Evolutionary conservation across 352 stramenopile genomes (phyloP).

Genomic region (Blastocystis sp.): DNA sequence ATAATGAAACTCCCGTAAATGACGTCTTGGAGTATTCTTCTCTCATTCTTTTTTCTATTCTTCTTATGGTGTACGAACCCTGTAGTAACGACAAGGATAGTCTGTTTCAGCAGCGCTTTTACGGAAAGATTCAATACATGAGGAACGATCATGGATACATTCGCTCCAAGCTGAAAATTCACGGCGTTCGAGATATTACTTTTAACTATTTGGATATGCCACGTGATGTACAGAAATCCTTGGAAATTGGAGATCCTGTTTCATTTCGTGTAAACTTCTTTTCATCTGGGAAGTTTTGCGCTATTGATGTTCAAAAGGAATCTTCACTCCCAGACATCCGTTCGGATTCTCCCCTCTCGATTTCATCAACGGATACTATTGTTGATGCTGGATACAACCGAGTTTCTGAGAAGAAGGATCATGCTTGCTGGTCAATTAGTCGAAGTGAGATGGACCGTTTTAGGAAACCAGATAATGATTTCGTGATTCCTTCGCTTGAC

Average conservation of each 20-base stretch:
- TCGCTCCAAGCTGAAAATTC: slow-evolving; percentile 15
- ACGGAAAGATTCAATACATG: slow-evolving; percentile 41
- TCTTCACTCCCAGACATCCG: background rate
- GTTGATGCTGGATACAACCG: background rate
- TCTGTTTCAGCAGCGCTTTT: background rate
- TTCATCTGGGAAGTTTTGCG: slow-evolving; percentile 52
- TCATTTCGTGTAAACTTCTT: slow-evolving; percentile 32
- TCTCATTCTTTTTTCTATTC: background rate
- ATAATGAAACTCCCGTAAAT: slow-evolving; percentile 55
- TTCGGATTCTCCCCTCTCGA: slow-evolving; percentile 22
- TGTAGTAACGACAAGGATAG: background rate
- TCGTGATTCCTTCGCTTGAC: background rate
- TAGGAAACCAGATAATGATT: background rate
- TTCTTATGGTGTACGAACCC: background rate
- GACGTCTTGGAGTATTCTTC: background rate
- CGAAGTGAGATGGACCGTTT: too few species aligned
- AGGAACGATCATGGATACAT: slow-evolving; percentile 42
- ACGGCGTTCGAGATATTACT: slow-evolving; percentile 45
- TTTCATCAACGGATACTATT: background rate
- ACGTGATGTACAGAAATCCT: background rate
- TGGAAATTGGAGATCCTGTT: slow-evolving; percentile 20
- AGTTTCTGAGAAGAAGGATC: background rate
- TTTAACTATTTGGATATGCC: slow-evolving; percentile 36
- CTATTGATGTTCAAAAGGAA: slow-evolving; percentile 18
- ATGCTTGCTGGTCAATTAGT: background rate